Conservation (phyloP, 768 basidiomycete species). For the Rhodocollybia butyracea region DNA sequence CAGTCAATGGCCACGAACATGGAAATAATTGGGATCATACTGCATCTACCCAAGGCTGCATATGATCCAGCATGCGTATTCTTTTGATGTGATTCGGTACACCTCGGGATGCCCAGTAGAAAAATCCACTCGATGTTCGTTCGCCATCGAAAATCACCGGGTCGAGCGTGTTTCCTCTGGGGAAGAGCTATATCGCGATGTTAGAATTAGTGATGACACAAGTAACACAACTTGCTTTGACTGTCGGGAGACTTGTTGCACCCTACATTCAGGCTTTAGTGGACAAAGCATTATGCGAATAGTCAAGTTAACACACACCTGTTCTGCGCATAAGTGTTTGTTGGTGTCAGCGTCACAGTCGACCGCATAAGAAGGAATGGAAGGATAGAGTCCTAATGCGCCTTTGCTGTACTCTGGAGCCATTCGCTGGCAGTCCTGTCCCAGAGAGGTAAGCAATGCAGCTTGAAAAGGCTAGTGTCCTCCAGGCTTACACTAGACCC, state of each 20-base stretch:
- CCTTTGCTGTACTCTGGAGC: conserved; percentile 85
- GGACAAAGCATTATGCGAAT: neutral
- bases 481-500: conserved; percentile 77
- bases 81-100: conserved; percentile 71
- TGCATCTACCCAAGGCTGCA: conserved; percentile 65
- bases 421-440: conserved; percentile 80
- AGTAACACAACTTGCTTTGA: conserved; percentile 55
- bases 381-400: conserved; percentile 71
- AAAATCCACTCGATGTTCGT: conserved; percentile 68
- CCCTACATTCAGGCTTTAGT: too few species aligned
- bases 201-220: neutral
- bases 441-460: neutral
- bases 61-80: conserved; percentile 52
- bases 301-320: conserved; percentile 35
- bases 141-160: conserved; percentile 72
- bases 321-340: conserved; percentile 77
- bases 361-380: conserved; percentile 89
- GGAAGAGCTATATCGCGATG: conserved; percentile 58
- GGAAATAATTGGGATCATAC: conserved; percentile 44
- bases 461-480: neutral
- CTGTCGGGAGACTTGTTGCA: conserved; percentile 88
- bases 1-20: neutral
- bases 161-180: conserved; percentile 61
- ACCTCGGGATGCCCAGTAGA: conserved; percentile 70
- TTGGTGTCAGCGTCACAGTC: conserved; percentile 86